A percentile compares a stretch with the other conserved stretches of the same genome.
Conservation (phyloP, 371 early-diverging fungal genomes). For the Basidiobolus meristosporus region DNA sequence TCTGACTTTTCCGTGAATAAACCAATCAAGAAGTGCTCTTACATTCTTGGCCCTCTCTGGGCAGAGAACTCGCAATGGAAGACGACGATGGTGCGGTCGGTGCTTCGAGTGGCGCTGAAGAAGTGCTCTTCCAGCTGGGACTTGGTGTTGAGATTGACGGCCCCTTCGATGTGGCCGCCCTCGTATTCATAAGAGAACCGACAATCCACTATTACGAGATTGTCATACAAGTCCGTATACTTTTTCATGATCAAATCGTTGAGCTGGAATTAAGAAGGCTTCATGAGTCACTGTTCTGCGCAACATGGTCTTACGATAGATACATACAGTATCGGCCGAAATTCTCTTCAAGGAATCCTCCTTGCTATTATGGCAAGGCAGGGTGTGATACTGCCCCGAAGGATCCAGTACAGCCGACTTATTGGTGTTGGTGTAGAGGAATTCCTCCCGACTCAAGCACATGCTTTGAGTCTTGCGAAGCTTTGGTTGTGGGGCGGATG, state of each 20-base stretch:
- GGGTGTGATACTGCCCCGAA: no score
- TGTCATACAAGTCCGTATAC: conserved; percentile 17
- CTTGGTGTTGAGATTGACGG: conserved; percentile 32
- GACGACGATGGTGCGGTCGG: conserved; percentile 32
- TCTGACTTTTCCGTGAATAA: not conserved
- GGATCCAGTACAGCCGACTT: no score
- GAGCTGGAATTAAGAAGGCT: no score
- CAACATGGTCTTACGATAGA: no score
- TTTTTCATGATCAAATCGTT: conserved; percentile 17
- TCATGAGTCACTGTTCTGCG: no score
- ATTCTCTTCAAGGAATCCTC: no score
- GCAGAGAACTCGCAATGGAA: conserved; percentile 85
- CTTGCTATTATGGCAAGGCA: no score
- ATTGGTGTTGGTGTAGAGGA: no score
- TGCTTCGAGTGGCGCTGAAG: conserved; percentile 10
- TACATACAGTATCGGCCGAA: no score
- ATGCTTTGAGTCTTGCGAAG: no score
- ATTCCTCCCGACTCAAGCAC: no score
- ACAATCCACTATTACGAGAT: conserved; percentile 57
- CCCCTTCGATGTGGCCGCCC: conserved; percentile 70
- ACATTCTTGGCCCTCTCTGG: conserved; percentile 67
- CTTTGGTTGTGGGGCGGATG: no score
- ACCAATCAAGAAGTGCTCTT: conserved; percentile 3
- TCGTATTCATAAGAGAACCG: conserved; percentile 75
- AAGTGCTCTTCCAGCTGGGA: conserved; percentile 20